These are phyloP conservation scores for Gentiana dahurica DNA, from an alignment of 257 asterid species.

Conservation along the genomic window DNA sequence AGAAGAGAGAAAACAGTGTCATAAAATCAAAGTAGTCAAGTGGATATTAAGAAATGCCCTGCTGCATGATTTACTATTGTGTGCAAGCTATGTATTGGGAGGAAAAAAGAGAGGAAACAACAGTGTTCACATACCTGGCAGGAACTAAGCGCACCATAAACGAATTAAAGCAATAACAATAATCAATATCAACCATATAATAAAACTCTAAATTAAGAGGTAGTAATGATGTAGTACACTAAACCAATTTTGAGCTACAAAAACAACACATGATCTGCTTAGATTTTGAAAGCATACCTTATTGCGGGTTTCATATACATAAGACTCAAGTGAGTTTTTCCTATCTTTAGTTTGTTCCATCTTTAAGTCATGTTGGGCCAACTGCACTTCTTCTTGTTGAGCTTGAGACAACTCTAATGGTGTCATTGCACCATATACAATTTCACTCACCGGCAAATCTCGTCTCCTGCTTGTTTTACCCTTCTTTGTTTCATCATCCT, in stretches of 20 bases:
- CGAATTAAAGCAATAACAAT: no score
- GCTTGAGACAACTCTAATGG: constrained; percentile 50
- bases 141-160: no score
- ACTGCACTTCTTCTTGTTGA: constrained; percentile 53
- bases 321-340: constrained; percentile 92
- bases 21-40: no score
- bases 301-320: constrained; percentile 86
- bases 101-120: no score
- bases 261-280: neutral
- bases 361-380: constrained; percentile 64
- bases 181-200: no score
- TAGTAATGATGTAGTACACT: neutral
- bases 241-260: neutral
- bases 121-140: no score
- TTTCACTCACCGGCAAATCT: constrained; percentile 53
- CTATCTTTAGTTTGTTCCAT: constrained; percentile 95
- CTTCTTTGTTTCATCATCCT: constrained; percentile 62
- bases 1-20: no score
- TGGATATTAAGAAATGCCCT: no score
- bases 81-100: no score
- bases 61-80: no score
- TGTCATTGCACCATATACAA: constrained; percentile 55
- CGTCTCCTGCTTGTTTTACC: constrained; percentile 51
- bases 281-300: constrained; percentile 39
- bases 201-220: no score